Conservation (phyloP, 2,329 filamentous ascomycete species). For the Metarhizium anisopliae region DNA sequence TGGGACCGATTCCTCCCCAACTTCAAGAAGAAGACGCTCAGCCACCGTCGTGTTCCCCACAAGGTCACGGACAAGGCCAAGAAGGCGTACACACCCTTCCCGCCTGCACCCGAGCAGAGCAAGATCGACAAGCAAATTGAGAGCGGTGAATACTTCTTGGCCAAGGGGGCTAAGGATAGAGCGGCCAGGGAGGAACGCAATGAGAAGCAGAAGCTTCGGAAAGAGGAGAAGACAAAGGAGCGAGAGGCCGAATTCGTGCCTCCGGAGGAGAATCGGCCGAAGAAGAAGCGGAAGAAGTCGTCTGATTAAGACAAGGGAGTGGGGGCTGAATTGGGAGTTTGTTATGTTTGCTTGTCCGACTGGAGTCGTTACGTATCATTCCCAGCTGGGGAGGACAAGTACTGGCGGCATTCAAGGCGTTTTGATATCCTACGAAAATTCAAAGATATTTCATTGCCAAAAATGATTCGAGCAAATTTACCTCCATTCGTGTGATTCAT, state of each 20-base stretch:
- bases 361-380: not conserved
- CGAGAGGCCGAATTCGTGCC: constrained; percentile 79
- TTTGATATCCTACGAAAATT: constrained; percentile 9
- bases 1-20: constrained; percentile 96
- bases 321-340: not conserved
- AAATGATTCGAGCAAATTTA: not conserved
- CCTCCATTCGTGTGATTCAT: not conserved
- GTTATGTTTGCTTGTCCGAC: not conserved
- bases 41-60: constrained; percentile 71
- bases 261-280: constrained; percentile 65
- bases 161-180: constrained; percentile 85
- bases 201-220: constrained; percentile 79
- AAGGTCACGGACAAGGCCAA: constrained; percentile 88
- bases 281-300: constrained; percentile 54
- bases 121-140: constrained; percentile 98
- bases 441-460: not conserved
- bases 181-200: constrained; percentile 69
- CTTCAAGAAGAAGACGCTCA: constrained; percentile 89
- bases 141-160: constrained; percentile 91
- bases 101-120: constrained; percentile 94
- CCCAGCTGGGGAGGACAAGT: not conserved
- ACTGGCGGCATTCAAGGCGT: constrained; percentile 6
- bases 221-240: constrained; percentile 79
- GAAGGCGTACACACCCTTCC: constrained; percentile 96
- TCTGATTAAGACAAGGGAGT: constrained; percentile 16